Evolutionary conservation across 768 basidiomycete species (phyloP).

Genomic region (Lyophyllum semitale): DNA sequence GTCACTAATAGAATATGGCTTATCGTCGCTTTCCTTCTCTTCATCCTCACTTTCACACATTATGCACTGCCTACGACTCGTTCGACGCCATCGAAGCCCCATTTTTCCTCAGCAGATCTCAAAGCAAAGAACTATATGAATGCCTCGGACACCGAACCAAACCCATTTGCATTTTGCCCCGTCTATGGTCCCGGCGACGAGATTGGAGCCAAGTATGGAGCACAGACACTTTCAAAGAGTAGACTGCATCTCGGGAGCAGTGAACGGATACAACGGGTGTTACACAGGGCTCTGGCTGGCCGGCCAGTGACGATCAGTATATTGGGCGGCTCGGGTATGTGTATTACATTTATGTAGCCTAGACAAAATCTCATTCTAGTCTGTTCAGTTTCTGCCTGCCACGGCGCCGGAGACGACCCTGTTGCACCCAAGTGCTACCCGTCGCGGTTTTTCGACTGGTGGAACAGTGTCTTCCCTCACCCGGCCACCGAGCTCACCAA

Average conservation of each 20-base stretch:
- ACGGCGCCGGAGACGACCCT: conserved; percentile 91
- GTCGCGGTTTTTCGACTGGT: conserved; percentile 95
- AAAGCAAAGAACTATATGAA: conserved; percentile 86
- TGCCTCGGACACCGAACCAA: conserved; percentile 49
- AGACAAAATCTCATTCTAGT: conserved; percentile 3
- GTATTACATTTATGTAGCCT: background rate
- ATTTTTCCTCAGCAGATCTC: conserved; percentile 49
- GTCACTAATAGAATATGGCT: conserved; percentile 73
- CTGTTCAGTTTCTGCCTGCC: conserved; percentile 86
- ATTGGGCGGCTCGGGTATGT: conserved; percentile 82
- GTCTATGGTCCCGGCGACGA: conserved; percentile 81
- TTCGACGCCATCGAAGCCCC: conserved; percentile 18
- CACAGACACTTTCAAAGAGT: conserved; percentile 70
- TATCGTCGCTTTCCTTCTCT: conserved; percentile 54
- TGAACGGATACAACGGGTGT: conserved; percentile 76
- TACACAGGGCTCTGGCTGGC: conserved; percentile 83
- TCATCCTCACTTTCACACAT: conserved; percentile 58
- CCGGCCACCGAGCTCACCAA: conserved; percentile 98
- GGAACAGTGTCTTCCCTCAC: conserved; percentile 97
- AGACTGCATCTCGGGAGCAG: conserved; percentile 80
- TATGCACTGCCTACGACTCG: conserved; percentile 47
- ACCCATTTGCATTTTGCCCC: conserved; percentile 93
- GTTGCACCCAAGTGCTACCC: conserved; percentile 87
- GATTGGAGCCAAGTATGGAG: conserved; percentile 78
- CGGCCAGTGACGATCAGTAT: conserved; percentile 89